Conservation (phyloP, 2,329 filamentous ascomycete species). For the Botrytis aclada region DNA sequence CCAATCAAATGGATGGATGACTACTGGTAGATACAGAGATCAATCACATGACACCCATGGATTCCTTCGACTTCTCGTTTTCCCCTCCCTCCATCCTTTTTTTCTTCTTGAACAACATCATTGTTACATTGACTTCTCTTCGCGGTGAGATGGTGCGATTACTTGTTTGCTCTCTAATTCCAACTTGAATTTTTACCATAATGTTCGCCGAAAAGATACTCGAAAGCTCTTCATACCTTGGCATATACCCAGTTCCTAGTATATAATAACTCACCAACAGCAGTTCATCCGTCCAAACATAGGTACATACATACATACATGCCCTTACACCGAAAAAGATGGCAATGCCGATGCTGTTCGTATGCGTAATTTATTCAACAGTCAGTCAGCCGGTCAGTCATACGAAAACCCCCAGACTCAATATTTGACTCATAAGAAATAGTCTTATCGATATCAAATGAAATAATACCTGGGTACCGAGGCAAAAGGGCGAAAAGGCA, state of each 20-base stretch:
- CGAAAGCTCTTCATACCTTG: neutral
- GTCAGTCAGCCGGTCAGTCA: neutral
- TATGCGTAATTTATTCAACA: neutral
- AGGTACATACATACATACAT: neutral
- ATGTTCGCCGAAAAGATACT: neutral
- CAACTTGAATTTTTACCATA: too few relatives aligned
- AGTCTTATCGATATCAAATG: neutral
- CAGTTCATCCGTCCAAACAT: neutral
- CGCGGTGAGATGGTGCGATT: neutral
- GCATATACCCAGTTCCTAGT: neutral
- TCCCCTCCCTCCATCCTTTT: neutral
- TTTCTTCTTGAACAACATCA: neutral
- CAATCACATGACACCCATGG: neutral
- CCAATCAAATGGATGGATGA: neutral
- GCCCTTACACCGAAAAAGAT: neutral
- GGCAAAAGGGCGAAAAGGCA: neutral
- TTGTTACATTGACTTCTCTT: neutral
- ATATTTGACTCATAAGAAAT: conserved; percentile 10
- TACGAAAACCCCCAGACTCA: neutral
- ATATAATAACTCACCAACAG: neutral
- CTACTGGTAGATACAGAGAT: neutral
- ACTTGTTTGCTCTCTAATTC: neutral
- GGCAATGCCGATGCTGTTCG: neutral
- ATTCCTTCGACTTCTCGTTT: neutral
- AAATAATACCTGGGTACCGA: neutral